Conservation (phyloP, 2,329 filamentous ascomycete genomes). For the Camptophora hylomeconis region DNA sequence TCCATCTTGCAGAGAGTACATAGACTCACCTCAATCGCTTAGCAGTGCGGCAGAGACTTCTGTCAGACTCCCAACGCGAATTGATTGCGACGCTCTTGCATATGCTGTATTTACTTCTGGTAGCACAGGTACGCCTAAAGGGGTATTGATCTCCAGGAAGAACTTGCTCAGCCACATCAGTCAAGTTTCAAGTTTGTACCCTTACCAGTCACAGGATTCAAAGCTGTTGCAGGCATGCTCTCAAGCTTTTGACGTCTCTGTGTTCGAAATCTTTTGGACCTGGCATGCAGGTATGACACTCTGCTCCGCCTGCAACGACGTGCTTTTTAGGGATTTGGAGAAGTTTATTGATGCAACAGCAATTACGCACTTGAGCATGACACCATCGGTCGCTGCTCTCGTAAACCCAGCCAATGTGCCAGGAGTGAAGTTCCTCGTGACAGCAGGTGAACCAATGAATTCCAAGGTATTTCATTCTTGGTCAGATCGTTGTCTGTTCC, state of each 20-base stretch:
- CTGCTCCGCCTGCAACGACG: constrained; percentile 62
- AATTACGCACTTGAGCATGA: constrained; percentile 73
- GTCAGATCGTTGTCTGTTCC: constrained; percentile 52
- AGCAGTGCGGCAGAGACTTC: too few species aligned
- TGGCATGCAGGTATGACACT: constrained; percentile 69
- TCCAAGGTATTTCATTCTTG: constrained; percentile 57
- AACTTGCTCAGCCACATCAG: constrained; percentile 69
- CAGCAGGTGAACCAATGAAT: constrained; percentile 69
- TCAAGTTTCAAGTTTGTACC: constrained; percentile 53
- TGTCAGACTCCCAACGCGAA: too few species aligned
- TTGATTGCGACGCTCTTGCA: constrained; percentile 38
- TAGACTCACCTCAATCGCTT: too few species aligned
- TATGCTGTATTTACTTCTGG: constrained; percentile 79
- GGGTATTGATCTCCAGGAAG: constrained; percentile 61
- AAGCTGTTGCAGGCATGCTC: constrained; percentile 73
- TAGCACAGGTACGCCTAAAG: constrained; percentile 68
- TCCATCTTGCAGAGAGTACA: too few species aligned
- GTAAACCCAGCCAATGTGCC: constrained; percentile 57
- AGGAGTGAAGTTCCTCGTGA: constrained; percentile 60
- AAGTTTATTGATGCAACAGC: constrained; percentile 46
- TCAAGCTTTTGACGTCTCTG: constrained; percentile 73
- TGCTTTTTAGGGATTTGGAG: constrained; percentile 61
- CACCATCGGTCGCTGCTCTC: constrained; percentile 71
- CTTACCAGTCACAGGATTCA: constrained; percentile 32
- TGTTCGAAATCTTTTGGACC: constrained; percentile 81